A percentile compares a stretch with the other conserved stretches of the same genome.
phyloP scores from a whole-genome alignment of 805 yeast genomes.

The Cephaloascus albidus region DNA sequence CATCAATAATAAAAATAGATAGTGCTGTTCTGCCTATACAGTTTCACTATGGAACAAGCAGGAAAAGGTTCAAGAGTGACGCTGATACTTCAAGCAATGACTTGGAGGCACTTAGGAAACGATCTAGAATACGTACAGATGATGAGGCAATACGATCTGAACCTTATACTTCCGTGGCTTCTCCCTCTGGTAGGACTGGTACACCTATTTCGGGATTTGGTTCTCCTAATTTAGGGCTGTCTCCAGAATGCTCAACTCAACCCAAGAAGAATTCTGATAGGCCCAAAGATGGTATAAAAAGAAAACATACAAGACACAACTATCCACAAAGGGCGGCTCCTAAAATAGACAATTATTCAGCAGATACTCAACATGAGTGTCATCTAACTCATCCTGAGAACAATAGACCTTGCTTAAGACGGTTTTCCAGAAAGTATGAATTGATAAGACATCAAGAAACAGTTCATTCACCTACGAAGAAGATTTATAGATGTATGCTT shows the following conservation, averaged over 20 bases:
- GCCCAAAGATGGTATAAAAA: conserved; percentile 2
- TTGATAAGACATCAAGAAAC: conserved; percentile 37
- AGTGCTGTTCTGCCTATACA: too few relatives aligned
- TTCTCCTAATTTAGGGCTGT: background rate
- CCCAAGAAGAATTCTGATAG: background rate
- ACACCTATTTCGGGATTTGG: background rate
- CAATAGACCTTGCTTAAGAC: conserved; percentile 25
- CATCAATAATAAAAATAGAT: too few relatives aligned
- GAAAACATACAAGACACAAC: conserved; percentile 7
- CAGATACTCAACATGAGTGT: conserved; percentile 37
- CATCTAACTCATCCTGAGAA: conserved; percentile 34
- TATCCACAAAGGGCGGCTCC: conserved; percentile 1
- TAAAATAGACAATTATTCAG: conserved; percentile 23
- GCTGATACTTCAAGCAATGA: conserved; percentile 4
- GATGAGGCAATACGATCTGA: background rate
- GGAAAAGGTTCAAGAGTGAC: background rate
- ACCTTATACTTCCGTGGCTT: background rate
- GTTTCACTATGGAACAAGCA: too few relatives aligned
- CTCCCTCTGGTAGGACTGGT: background rate
- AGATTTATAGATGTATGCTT: conserved; percentile 33
- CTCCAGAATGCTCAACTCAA: background rate
- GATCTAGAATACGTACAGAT: background rate
- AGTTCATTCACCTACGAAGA: conserved; percentile 34
- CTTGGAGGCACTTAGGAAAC: conserved; percentile 1
- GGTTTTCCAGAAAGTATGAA: conserved; percentile 35